Evolutionary conservation across 139 green algal species (phyloP).

Genomic region (Chara braunii): DNA sequence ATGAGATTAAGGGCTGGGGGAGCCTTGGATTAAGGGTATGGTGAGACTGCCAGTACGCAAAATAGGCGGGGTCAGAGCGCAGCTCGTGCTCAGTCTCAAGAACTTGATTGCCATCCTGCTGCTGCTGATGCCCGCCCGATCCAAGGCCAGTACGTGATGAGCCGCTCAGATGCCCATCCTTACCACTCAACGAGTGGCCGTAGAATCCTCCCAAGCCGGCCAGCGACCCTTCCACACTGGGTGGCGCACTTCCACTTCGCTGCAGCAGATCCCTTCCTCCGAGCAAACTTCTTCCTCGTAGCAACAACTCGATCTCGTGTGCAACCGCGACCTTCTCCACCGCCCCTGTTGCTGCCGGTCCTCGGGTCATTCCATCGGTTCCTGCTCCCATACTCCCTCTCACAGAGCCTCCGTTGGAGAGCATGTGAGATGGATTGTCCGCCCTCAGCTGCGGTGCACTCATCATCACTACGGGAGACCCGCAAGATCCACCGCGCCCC

Average conservation of each 20-base stretch:
- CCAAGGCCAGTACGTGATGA: neutral
- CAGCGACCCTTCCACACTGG: slow-evolving; percentile 22
- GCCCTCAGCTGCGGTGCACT: slow-evolving; percentile 9
- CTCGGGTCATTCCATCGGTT: neutral
- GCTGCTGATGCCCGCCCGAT: slow-evolving; percentile 1
- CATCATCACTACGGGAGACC: neutral
- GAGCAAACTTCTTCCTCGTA: slow-evolving; percentile 1
- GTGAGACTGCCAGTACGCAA: slow-evolving; percentile 38
- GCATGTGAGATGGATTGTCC: slow-evolving; percentile 3
- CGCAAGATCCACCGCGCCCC: neutral
- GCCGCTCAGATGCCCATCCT: neutral
- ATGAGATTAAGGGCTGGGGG: slow-evolving; percentile 35
- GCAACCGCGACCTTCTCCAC: slow-evolving; percentile 10
- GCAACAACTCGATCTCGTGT: slow-evolving; percentile 17
- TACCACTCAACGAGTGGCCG: neutral
- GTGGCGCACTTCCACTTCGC: slow-evolving; percentile 33
- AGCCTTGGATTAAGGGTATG: slow-evolving; percentile 37
- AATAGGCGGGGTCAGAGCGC: slow-evolving; percentile 30
- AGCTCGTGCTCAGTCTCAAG: slow-evolving; percentile 29
- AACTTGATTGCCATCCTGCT: neutral
- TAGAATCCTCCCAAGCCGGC: neutral
- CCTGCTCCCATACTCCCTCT: slow-evolving; percentile 7
- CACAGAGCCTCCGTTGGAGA: slow-evolving; percentile 13
- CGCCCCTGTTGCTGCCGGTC: neutral
- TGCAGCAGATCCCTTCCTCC: slow-evolving; percentile 19